Evolutionary conservation across 2,329 filamentous ascomycete genomes (phyloP), one percentile per base, ranked within the genome.

Genomic region (Aspergillus versicolor): DNA sequence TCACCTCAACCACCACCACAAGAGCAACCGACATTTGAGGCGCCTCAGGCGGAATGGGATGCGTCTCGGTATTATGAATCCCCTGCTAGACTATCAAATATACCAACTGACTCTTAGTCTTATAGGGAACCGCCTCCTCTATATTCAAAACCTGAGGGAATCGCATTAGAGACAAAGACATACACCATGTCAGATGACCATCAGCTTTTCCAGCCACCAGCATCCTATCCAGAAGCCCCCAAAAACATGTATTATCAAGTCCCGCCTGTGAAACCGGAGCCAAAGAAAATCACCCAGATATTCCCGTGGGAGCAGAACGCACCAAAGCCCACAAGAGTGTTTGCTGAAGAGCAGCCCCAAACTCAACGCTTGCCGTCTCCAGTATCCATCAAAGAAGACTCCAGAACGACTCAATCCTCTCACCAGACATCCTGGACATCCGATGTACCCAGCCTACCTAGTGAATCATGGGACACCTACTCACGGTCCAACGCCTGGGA

Each of bases 401-500:
- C 54, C n/a, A 59, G 56, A 21, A 58, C 56, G 9, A 65, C 65
- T 13, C 40, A 59, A 3, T 48, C 34, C 24, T 58, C 60, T n/a
- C 40, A 44, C n/a, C 21, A 21, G 34, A 58, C 52, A 40, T 57
- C 54, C 7, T 63, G 56, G 61, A 56, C 56, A 27, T 58, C 57
- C 11, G 58, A 61, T 12, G 59, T 60, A 27, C 46, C 48, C 37
- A 69, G 82, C 50, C 58, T 61, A 24, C 58, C 56, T 43, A 69
- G 83, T 48, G 81, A 88, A 66, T 82, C 86, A 19, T 96, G 90
- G 90, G 83, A 85, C 61, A 82, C 82, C 46, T 96, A 89, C 71
- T 80, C 85, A n/a, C 83, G 86, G 46, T 84, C 81, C 50, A 99
- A 97, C 73, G 92, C 91, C 15, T 99, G 94, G 94, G 94, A 99